Evolutionary conservation across 805 yeast genomes (phyloP), one percentile per base, ranked within the genome.

Genomic region (Wickerhamiella hasegawae): DNA sequence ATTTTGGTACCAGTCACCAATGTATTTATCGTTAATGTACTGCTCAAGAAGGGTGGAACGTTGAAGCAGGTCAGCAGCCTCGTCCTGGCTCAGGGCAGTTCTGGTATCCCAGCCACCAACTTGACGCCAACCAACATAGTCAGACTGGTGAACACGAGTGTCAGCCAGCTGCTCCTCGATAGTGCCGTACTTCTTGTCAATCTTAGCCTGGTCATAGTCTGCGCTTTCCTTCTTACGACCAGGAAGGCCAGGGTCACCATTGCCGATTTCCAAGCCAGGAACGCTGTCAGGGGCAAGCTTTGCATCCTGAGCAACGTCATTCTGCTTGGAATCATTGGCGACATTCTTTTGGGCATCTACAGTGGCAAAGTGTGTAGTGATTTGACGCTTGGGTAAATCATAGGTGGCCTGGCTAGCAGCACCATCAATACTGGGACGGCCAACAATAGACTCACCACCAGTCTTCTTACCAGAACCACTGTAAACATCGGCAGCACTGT

Each of bases 1-100:
- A 35, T 77, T 76, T 55, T 90, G 97, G 52, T 77, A 90, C 98
- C 98, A 90, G 52, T 90, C 97, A 35, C 98, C 98, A 48, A 79
- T 81, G 12, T 72, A 68, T 25, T 59, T 63, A 20, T 81, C 77
- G 5, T 92, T 92, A 36, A 90, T 59, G 48, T 76, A 69, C 39
- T 70, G 66, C 49, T 84, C 95, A 39, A 85, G 60, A 24, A 79
- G 49, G 0, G 96, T 81, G 16, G 83, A 73, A 18, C 70, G 68
- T 18, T 76, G 66, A 39, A 73, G 57, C 45, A 84, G 60, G 54
- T 84, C 94, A 37, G 74, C 60, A 47, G 82, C 93, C 25, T 76
- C 80, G 10, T 56, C 55, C 15, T 35, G 34, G 14, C 35, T 32
- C 19, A 36, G 21, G 6, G 71, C 56, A 2, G 68, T 72, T 45